phyloP scores from a whole-genome alignment of 257 asterid genomes.

The Fraxinus cuspidata region DNA sequence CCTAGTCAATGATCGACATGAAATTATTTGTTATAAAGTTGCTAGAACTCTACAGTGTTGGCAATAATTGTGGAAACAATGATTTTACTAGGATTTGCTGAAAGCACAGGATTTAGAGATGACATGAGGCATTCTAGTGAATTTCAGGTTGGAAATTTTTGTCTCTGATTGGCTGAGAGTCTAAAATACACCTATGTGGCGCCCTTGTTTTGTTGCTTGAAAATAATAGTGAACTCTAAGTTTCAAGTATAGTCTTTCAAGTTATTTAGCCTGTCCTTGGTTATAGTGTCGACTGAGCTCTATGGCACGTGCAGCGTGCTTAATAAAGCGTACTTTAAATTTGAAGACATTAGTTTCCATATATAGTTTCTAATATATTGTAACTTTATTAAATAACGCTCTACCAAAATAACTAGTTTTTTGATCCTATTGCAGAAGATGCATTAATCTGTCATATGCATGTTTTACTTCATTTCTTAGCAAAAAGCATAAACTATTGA shows the following conservation, averaged over 20 bases:
- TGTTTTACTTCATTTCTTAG: background rate
- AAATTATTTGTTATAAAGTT: background rate
- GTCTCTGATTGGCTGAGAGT: background rate
- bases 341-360: background rate
- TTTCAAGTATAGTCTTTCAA: background rate
- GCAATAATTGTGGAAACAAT: background rate
- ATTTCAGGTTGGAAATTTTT: background rate
- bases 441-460: background rate
- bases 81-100: background rate
- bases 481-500: background rate
- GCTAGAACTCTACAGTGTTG: background rate
- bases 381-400: background rate
- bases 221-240: background rate
- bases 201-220: background rate
- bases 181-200: background rate
- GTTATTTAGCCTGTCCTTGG: background rate
- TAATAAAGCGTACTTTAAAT: background rate
- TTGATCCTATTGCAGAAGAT: background rate
- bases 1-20: background rate
- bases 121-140: background rate
- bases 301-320: background rate
- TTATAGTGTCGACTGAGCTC: background rate
- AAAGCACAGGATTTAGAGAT: background rate
- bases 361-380: background rate
- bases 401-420: background rate